phyloP scores from a whole-genome alignment of 371 early-diverging fungal genomes.

The Chytridiales sp. region DNA sequence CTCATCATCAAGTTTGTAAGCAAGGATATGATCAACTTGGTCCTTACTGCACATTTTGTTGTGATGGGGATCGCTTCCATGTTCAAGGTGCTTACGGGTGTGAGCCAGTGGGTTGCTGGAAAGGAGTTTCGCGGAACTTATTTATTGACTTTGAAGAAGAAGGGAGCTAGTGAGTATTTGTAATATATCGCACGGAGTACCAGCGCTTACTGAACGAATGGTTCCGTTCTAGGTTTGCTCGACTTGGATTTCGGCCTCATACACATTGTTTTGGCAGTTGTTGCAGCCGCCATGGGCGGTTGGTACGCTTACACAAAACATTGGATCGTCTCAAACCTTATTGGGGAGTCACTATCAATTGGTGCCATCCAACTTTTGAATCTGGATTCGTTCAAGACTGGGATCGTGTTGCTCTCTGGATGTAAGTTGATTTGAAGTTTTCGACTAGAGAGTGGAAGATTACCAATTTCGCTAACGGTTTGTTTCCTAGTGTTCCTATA shows the following conservation, averaged over 20 bases:
- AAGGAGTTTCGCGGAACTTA: conserved; percentile 52
- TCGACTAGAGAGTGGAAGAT: too few relatives aligned
- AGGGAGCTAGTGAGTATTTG: conserved; percentile 62
- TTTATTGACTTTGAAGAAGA: conserved; percentile 66
- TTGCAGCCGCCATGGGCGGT: conserved; percentile 61
- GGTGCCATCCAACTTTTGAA: conserved; percentile 84
- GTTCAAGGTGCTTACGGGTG: conserved; percentile 61
- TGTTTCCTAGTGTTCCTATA: conserved; percentile 97
- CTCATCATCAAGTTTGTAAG: conserved; percentile 80
- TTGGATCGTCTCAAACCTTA: conserved; percentile 89
- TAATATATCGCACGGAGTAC: too few relatives aligned
- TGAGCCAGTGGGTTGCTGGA: conserved; percentile 44
- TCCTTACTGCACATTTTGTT: conserved; percentile 86
- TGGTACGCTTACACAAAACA: conserved; percentile 84
- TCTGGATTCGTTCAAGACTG: conserved; percentile 93
- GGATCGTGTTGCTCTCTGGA: conserved; percentile 86
- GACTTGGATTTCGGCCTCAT: conserved; percentile 71
- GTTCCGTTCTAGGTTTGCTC: conserved; percentile 60
- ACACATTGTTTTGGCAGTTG: conserved; percentile 59
- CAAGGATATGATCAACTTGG: conserved; percentile 79
- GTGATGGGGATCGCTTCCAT: conserved; percentile 78
- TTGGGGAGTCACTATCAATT: conserved; percentile 84
- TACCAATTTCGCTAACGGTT: too few relatives aligned
- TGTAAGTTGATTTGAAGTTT: too few relatives aligned
- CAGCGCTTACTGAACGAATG: too few relatives aligned